These are phyloP conservation scores for Diaporthe amygdali DNA, from an alignment of 2,329 filamentous ascomycete genomes.

Conservation along the genomic window DNA sequence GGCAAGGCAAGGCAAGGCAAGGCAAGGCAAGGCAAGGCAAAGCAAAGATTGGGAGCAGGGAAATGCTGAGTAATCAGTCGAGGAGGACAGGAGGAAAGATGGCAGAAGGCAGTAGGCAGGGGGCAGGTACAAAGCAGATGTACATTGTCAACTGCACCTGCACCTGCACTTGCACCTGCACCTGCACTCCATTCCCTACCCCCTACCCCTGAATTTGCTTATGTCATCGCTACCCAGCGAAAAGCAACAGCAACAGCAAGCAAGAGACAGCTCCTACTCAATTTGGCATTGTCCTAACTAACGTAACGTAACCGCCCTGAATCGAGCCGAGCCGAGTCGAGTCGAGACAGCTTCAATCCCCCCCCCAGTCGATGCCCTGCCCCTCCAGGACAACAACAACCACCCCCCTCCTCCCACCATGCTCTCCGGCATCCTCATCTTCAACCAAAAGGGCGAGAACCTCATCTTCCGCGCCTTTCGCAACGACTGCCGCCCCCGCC, in stretches of 20 bases:
- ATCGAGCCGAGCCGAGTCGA: neutral
- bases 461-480: constrained; percentile 99
- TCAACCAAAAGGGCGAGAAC: constrained; percentile 99
- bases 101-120: too few species aligned
- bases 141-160: neutral
- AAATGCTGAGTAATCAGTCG: neutral
- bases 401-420: constrained; percentile 52
- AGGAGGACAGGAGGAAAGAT: too few species aligned
- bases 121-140: neutral
- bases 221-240: neutral
- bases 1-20: too few species aligned
- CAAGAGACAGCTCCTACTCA: neutral
- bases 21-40: too few species aligned
- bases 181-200: neutral
- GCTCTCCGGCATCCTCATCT: constrained; percentile 96
- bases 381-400: neutral
- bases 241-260: neutral
- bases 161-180: neutral
- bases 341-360: neutral
- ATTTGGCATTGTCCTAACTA: neutral
- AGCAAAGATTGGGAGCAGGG: too few species aligned
- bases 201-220: constrained; percentile 13
- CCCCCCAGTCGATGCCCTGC: neutral
- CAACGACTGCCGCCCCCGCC: constrained; percentile 95
- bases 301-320: neutral